Evolutionary conservation across 2,329 filamentous ascomycete species (phyloP).

Genomic region (Apiospora pterosperma): DNA sequence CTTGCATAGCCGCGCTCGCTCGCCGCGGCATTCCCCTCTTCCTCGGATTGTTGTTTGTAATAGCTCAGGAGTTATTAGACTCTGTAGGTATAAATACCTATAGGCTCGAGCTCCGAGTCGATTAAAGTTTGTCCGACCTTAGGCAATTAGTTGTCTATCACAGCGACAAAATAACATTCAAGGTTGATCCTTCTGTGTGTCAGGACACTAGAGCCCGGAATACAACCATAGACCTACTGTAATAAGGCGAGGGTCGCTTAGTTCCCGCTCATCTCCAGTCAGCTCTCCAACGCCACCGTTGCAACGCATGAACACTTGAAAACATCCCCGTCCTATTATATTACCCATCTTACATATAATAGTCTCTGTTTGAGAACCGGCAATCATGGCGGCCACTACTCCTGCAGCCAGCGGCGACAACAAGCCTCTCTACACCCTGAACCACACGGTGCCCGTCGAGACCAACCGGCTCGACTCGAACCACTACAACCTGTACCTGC

Average conservation of each 20-base stretch:
- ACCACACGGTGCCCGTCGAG: not conserved
- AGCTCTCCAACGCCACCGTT: no score
- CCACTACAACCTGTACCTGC: conserved; percentile 1
- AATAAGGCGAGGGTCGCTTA: not conserved
- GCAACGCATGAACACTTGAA: no score
- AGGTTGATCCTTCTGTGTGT: not conserved
- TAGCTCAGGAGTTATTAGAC: not conserved
- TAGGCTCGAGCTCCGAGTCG: not conserved
- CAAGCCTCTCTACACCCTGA: not conserved
- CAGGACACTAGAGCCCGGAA: not conserved
- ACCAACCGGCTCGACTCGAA: not conserved
- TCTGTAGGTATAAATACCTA: not conserved
- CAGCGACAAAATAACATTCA: not conserved
- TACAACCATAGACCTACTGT: not conserved
- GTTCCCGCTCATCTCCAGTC: not conserved
- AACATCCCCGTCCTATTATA: not conserved
- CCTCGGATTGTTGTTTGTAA: not conserved
- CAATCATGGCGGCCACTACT: not conserved
- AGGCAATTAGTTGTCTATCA: not conserved
- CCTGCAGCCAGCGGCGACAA: not conserved
- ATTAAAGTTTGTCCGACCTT: not conserved
- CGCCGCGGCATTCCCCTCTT: not conserved
- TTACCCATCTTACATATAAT: not conserved
- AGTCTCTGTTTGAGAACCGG: not conserved
- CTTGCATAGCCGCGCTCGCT: not conserved